Evolutionary conservation across 371 early-diverging fungal genomes (phyloP).

Genomic region (Amoeboaphelidium protococcarum): DNA sequence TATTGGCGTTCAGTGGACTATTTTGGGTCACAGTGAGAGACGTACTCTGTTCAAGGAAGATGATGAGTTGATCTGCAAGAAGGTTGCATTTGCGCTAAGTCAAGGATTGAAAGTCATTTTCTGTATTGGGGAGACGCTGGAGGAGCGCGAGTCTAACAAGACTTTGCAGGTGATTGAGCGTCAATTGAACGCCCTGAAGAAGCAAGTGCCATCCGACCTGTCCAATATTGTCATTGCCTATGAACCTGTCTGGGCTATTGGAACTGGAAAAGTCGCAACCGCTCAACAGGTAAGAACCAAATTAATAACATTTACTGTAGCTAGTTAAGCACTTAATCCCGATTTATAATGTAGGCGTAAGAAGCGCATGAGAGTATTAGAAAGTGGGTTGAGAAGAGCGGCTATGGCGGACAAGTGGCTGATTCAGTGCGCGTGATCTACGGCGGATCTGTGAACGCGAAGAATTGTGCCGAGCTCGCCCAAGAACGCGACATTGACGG

Average conservation of each 20-base stretch:
- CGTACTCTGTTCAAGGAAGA: conserved; percentile 74
- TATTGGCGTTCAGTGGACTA: conserved; percentile 71
- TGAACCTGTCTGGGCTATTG: conserved; percentile 99
- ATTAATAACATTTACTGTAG: conserved; percentile 5
- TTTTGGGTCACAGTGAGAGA: conserved; percentile 98
- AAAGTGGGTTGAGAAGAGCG: conserved; percentile 47
- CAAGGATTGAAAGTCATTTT: conserved; percentile 77
- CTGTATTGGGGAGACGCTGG: conserved; percentile 90
- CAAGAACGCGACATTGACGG: conserved; percentile 79
- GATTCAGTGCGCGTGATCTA: conserved; percentile 79
- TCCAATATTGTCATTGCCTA: conserved; percentile 90
- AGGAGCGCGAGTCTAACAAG: conserved; percentile 64
- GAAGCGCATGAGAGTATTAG: conserved; percentile 79
- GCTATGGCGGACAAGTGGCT: conserved; percentile 56
- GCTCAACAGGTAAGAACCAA: conserved; percentile 39
- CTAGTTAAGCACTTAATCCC: neutral
- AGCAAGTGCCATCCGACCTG: conserved; percentile 32
- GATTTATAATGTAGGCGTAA: conserved; percentile 35
- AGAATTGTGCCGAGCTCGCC: conserved; percentile 36
- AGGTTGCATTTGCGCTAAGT: conserved; percentile 62
- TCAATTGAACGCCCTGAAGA: conserved; percentile 61
- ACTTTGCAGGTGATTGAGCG: conserved; percentile 66
- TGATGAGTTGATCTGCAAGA: conserved; percentile 59
- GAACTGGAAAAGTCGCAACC: conserved; percentile 94
- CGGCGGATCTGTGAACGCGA: conserved; percentile 86